A percentile compares a stretch with the other conserved stretches of the same genome.
Conservation (phyloP, 176 grass and related monocot species). For the Phyllostachys edulis region DNA sequence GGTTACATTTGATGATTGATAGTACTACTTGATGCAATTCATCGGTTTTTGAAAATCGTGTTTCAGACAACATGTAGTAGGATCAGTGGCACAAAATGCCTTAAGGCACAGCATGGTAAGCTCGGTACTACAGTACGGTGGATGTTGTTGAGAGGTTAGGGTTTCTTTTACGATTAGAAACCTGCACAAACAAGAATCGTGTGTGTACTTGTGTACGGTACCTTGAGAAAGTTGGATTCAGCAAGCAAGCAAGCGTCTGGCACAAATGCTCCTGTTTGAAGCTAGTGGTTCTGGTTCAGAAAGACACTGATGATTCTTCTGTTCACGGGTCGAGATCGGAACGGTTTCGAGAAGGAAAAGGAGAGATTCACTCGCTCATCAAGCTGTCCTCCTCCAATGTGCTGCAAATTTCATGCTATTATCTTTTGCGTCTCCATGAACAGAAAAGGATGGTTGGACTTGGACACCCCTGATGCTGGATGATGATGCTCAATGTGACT, state of each 20-base stretch:
- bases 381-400: neutral
- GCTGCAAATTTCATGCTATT: neutral
- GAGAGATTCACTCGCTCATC: neutral
- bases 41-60: neutral
- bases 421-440: neutral
- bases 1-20: neutral
- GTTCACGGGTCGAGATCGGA: slow-evolving; percentile 1
- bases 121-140: neutral
- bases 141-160: neutral
- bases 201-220: neutral
- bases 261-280: neutral
- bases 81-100: neutral
- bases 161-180: slow-evolving; percentile 32
- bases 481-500: slow-evolving; percentile 17
- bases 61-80: neutral
- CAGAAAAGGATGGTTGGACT: slow-evolving; percentile 18
- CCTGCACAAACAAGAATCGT: neutral
- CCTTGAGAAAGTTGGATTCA: neutral
- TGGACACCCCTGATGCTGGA: neutral
- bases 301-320: neutral
- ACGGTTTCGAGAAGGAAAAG: neutral
- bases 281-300: neutral
- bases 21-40: neutral
- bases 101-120: neutral
- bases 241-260: neutral